Conservation (phyloP, 108 stramenopile species). For the Pseudonitzschia multistriata region DNA sequence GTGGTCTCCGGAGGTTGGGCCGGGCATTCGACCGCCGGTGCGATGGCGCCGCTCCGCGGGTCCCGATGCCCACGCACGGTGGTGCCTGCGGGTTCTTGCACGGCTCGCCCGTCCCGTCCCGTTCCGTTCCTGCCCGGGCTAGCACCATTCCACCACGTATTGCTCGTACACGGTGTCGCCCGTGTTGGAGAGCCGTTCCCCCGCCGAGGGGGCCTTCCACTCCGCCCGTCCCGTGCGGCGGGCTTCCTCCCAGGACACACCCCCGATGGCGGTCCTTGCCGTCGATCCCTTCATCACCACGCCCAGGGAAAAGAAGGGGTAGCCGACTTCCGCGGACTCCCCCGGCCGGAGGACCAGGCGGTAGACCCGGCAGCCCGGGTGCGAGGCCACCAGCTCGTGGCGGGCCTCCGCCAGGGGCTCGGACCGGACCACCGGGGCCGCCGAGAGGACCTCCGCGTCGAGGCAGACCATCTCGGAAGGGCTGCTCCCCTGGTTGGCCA, state of each 20-base stretch:
- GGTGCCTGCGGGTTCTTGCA: no score
- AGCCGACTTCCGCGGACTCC: slow-evolving; percentile 45
- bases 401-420: slow-evolving; percentile 27
- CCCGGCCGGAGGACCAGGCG: slow-evolving; percentile 52
- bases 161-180: slow-evolving; percentile 44
- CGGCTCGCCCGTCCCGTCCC: no score
- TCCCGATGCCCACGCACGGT: no score
- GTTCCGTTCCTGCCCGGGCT: background rate
- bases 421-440: slow-evolving; percentile 40
- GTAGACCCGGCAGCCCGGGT: slow-evolving; percentile 63
- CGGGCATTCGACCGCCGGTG: no score
- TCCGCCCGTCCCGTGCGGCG: slow-evolving; percentile 37
- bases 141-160: slow-evolving; percentile 70
- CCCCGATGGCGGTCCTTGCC: slow-evolving; percentile 21
- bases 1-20: no score
- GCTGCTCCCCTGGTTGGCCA: slow-evolving; percentile 48
- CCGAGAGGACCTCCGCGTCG: slow-evolving; percentile 59
- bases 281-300: slow-evolving; percentile 41
- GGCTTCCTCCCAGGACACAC: slow-evolving; percentile 28
- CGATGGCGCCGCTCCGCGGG: no score
- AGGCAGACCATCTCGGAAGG: slow-evolving; percentile 53
- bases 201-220: slow-evolving; percentile 48
- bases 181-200: slow-evolving; percentile 41
- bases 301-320: slow-evolving; percentile 69
- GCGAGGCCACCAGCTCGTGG: slow-evolving; percentile 51